A percentile compares a stretch with the other conserved stretches of the same genome.
phyloP scores from a whole-genome alignment of 352 stramenopile species.

The Thalassiosira gravida region DNA sequence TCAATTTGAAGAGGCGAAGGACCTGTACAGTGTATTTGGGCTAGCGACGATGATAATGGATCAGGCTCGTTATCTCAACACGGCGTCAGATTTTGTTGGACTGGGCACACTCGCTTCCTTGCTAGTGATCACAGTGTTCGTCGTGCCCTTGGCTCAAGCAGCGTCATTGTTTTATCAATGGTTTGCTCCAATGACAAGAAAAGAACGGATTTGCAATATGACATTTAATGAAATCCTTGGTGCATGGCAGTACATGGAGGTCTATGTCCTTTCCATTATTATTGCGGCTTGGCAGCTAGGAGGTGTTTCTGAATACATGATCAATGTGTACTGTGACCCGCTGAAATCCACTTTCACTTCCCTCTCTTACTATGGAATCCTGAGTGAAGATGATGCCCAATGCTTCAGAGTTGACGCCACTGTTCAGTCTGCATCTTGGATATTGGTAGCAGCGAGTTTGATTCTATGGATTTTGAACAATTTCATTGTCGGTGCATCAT shows the following conservation, averaged over 20 bases:
- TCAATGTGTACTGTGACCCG: slow-evolving; percentile 77
- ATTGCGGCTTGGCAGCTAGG: slow-evolving; percentile 79
- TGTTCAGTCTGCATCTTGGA: slow-evolving; percentile 70
- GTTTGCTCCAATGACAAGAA: slow-evolving; percentile 70
- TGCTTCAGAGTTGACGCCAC: slow-evolving; percentile 76
- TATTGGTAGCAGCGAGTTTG: slow-evolving; percentile 79
- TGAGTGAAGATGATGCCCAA: slow-evolving; percentile 77
- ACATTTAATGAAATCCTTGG: slow-evolving; percentile 71
- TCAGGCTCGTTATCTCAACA: slow-evolving; percentile 69
- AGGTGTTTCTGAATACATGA: slow-evolving; percentile 78
- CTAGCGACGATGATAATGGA: slow-evolving; percentile 76
- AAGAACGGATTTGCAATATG: slow-evolving; percentile 45
- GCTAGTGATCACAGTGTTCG: slow-evolving; percentile 74
- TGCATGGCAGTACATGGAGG: slow-evolving; percentile 86
- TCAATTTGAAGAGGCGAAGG: slow-evolving; percentile 68
- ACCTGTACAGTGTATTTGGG: slow-evolving; percentile 72
- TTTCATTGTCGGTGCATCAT: slow-evolving; percentile 47
- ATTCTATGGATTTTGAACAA: slow-evolving; percentile 62
- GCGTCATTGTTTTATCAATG: slow-evolving; percentile 63
- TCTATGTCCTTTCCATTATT: slow-evolving; percentile 79
- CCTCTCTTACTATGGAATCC: slow-evolving; percentile 74
- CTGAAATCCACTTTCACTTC: slow-evolving; percentile 69
- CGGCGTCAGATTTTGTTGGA: slow-evolving; percentile 60
- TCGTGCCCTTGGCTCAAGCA: slow-evolving; percentile 76
- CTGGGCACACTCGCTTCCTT: slow-evolving; percentile 67